phyloP scores from a whole-genome alignment of 176 grass and related monocot species.

The Aegilops longissima region DNA sequence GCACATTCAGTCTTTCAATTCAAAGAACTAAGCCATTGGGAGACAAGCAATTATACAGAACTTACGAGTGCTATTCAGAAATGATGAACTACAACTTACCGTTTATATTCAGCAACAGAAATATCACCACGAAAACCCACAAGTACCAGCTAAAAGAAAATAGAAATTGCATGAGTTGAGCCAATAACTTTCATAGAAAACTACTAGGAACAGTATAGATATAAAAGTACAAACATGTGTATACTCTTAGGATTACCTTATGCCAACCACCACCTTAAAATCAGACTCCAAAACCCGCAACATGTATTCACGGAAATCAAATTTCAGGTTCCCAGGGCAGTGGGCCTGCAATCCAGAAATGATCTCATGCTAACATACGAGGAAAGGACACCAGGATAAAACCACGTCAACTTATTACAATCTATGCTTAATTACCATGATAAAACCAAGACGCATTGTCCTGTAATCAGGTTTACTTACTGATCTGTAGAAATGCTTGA shows the following conservation, averaged over 20 bases:
- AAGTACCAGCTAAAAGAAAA: slow-evolving; percentile 78
- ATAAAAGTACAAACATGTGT: background rate
- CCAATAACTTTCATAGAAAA: background rate
- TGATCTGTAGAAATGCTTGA: slow-evolving; percentile 73
- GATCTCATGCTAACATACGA: background rate
- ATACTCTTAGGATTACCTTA: slow-evolving; percentile 59
- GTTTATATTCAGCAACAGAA: slow-evolving; percentile 81
- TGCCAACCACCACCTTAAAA: slow-evolving; percentile 89
- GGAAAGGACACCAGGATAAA: background rate
- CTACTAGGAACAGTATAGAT: background rate
- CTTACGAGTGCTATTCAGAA: background rate
- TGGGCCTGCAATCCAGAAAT: slow-evolving; percentile 54
- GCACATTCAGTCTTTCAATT: too few relatives aligned
- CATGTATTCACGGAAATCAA: slow-evolving; percentile 89
- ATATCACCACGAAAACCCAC: slow-evolving; percentile 85
- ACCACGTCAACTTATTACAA: slow-evolving; percentile 2
- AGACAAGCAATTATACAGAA: background rate
- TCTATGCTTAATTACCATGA: slow-evolving; percentile 55
- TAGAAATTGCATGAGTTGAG: background rate
- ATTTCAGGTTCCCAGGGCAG: slow-evolving; percentile 63
- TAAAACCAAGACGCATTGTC: slow-evolving; percentile 76
- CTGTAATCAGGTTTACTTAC: slow-evolving; percentile 63
- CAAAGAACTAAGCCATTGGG: too few relatives aligned
- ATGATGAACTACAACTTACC: slow-evolving; percentile 42
- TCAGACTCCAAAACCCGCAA: slow-evolving; percentile 76